Conservation (phyloP, 1,139 yeast genomes). For the Candida sp. region DNA sequence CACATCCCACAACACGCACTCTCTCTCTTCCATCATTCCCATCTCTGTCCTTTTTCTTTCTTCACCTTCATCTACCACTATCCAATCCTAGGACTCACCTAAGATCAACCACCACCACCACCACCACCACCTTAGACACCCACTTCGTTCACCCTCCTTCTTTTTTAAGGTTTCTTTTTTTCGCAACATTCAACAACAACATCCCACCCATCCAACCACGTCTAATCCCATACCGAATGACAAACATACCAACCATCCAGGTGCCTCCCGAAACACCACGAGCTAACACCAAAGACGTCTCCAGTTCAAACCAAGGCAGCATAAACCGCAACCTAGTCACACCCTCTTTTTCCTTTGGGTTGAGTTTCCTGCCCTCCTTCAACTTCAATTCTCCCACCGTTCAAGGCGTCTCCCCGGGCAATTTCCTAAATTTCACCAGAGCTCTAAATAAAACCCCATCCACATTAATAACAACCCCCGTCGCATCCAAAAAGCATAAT, state of each 20-base stretch:
- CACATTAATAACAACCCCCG: not conserved
- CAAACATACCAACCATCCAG: conserved; percentile 15
- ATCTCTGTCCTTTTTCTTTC: too few relatives aligned
- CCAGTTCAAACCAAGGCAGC: conserved; percentile 7
- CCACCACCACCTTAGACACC: too few relatives aligned
- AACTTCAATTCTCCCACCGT: conserved; percentile 41
- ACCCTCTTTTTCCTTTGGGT: conserved; percentile 45
- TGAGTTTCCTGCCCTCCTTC: conserved; percentile 50
- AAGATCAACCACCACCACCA: too few relatives aligned
- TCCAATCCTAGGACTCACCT: too few relatives aligned
- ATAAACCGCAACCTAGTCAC: conserved; percentile 20
- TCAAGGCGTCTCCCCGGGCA: conserved; percentile 38
- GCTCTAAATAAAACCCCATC: conserved; percentile 9
- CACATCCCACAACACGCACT: too few relatives aligned
- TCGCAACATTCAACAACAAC: not conserved
- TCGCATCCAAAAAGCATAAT: conserved; percentile 5
- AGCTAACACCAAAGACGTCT: conserved; percentile 13
- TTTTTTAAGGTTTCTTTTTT: not conserved
- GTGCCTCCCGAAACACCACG: conserved; percentile 37
- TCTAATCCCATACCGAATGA: not conserved
- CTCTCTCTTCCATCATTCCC: too few relatives aligned
- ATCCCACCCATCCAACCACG: not conserved
- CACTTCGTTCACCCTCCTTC: too few relatives aligned
- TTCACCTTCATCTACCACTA: too few relatives aligned
- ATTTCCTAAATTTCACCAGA: conserved; percentile 30